phyloP scores from a whole-genome alignment of 441 rosid genomes.

The Hura crepitans region DNA sequence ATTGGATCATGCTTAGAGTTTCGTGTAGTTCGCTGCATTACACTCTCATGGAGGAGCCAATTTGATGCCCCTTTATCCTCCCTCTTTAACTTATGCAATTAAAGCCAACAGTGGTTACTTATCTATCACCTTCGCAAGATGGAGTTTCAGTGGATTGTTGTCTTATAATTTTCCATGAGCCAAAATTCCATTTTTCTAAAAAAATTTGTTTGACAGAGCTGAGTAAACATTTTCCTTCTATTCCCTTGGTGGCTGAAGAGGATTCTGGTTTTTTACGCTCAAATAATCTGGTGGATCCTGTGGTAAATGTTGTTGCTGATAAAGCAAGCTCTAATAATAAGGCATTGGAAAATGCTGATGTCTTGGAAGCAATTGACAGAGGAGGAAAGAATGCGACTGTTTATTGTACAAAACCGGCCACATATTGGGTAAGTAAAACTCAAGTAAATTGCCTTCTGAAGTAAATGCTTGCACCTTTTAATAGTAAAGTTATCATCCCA shows the following conservation, averaged over 20 bases:
- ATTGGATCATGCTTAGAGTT: background rate
- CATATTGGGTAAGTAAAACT: slow-evolving; percentile 66
- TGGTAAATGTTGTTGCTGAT: slow-evolving; percentile 52
- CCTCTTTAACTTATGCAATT: background rate
- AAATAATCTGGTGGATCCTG: slow-evolving; percentile 62
- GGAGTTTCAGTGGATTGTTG: background rate
- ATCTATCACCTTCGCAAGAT: background rate
- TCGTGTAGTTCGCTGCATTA: background rate
- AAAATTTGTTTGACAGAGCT: slow-evolving; percentile 49
- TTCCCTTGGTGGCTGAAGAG: slow-evolving; percentile 93
- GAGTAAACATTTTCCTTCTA: slow-evolving; percentile 63
- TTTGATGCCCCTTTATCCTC: background rate
- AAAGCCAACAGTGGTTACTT: background rate
- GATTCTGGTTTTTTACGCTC: slow-evolving; percentile 64
- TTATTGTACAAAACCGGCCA: slow-evolving; percentile 62
- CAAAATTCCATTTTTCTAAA: background rate
- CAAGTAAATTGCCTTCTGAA: slow-evolving; percentile 1
- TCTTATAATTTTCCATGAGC: background rate
- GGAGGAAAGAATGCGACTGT: slow-evolving; percentile 60
- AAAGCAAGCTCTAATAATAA: slow-evolving; percentile 38
- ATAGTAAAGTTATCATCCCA: background rate
- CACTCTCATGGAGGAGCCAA: background rate
- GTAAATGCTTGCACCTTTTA: background rate
- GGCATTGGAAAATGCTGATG: slow-evolving; percentile 51
- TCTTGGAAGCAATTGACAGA: slow-evolving; percentile 80